These are phyloP conservation scores for Blastobotrys attinorum DNA, from an alignment of 805 yeast genomes.

Conservation along the genomic window DNA sequence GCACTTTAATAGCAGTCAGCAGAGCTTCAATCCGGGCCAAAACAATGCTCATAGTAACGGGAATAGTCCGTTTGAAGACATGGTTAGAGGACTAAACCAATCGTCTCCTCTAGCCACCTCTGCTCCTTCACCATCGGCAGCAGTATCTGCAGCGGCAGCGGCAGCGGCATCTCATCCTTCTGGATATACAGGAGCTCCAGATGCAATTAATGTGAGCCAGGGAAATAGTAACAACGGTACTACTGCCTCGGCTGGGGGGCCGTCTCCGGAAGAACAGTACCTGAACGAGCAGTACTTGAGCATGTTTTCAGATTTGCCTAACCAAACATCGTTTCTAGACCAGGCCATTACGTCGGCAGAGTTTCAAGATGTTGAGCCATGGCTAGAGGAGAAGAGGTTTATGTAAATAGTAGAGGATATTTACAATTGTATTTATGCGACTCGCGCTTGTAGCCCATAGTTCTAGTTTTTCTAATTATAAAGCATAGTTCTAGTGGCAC, in stretches of 20 bases:
- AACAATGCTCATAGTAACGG: no score
- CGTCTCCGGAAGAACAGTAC: neutral
- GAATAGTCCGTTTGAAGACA: no score
- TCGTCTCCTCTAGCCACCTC: neutral
- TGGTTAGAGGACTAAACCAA: neutral
- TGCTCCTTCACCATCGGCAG: neutral
- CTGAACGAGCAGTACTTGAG: constrained; percentile 23
- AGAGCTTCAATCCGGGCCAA: neutral
- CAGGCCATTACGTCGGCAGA: constrained; percentile 22
- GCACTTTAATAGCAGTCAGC: neutral
- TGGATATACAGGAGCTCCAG: no score
- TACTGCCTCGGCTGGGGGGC: neutral
- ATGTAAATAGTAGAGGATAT: neutral
- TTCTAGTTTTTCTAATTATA: neutral
- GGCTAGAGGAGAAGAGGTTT: constrained; percentile 18
- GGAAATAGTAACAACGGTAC: neutral
- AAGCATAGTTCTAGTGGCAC: no score
- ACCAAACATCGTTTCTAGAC: constrained; percentile 28
- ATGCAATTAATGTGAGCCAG: neutral
- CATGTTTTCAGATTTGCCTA: constrained; percentile 29
- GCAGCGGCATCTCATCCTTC: no score
- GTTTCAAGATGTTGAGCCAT: constrained; percentile 18
- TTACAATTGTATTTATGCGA: neutral
- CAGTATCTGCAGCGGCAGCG: neutral
- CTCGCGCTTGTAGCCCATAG: no score